Base-by-base conservation (phyloP, 345 rosid species). In the Ceriops zippeliana region DNA sequence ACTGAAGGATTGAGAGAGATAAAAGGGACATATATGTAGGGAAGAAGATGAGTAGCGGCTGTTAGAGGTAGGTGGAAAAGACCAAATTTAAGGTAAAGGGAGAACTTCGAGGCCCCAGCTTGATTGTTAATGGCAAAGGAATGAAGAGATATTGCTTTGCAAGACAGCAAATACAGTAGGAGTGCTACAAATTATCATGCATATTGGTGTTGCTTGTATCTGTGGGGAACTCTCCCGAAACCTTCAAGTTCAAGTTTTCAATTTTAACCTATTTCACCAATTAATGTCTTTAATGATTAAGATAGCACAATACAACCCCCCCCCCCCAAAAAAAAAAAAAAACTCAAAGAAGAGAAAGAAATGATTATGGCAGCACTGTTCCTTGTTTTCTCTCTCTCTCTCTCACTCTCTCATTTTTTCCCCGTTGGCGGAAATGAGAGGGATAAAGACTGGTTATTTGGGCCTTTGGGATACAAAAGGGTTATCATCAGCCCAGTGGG, bases 11-110 rank as follows among this genome's bases (percentile, higher is more conserved):
- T 9, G 19, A 17, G 57, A 67, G 72, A 56, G n/a, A 38, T 1
- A 7, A 19, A 58, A 32, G 20, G 52, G 24, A 59, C 10, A 65
- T 73, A 69, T 76, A 73, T 63, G 60, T 63, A 53, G 74, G 38
- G 69, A 22, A 58, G 54, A 58, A 76, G 78, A 70, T 63, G 69
- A 65, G 79, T 59, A 56, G 62, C 27, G 21, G 79, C 4, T 34
- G 75, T 73, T 73, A 9, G 9, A 62, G 82, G 76, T 82, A 56
- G 88, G 84, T 80, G 71, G 79, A 80, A 68, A 53, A 65, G 68
- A 64, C 54, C 63, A 46, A 69, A 32, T 26, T 52, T 34, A 69
- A 67, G 81, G 84, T 79, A 81, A 70, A 35, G 16, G 27, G 82
- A 52, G 63, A 59, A 72, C 76, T 54, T 78, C 84, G 67, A 8